Conservation (phyloP, 2,329 filamentous ascomycete genomes). For the Scopulariopsis brevicaulis region DNA sequence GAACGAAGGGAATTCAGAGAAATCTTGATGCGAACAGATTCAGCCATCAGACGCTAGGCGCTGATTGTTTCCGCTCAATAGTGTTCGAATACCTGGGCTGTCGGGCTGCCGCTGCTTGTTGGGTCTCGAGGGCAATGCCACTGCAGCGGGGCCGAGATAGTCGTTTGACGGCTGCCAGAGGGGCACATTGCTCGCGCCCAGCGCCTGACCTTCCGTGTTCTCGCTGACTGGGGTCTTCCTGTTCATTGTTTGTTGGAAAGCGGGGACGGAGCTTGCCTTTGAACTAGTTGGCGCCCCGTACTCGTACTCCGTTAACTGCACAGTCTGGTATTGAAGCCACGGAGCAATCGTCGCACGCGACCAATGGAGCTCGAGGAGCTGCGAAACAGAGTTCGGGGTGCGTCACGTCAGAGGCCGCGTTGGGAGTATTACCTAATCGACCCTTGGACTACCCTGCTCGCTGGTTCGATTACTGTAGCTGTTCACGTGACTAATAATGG, state of each 20-base stretch:
- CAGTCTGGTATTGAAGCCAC: neutral
- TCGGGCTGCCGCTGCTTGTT: too few species aligned
- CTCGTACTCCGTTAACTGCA: neutral
- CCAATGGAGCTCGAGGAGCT: neutral
- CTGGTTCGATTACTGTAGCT: neutral
- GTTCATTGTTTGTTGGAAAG: neutral
- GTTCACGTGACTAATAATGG: neutral
- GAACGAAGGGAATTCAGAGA: neutral
- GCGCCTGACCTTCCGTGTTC: neutral
- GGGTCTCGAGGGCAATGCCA: too few species aligned
- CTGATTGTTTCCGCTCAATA: too few species aligned
- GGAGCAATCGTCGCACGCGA: neutral
- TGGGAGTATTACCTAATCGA: neutral
- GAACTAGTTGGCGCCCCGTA: neutral
- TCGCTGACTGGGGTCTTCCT: neutral
- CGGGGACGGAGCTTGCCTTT: neutral
- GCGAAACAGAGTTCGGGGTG: neutral
- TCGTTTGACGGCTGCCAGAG: too few species aligned
- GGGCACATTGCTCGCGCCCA: too few species aligned
- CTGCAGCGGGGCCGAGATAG: too few species aligned
- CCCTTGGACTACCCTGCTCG: neutral
- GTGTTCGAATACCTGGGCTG: too few species aligned
- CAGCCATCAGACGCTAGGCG: neutral
- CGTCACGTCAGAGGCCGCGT: neutral
- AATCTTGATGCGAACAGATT: neutral